Evolutionary conservation across 208 protist species (phyloP).

Genomic region (Vickermania ingenoplastis): DNA sequence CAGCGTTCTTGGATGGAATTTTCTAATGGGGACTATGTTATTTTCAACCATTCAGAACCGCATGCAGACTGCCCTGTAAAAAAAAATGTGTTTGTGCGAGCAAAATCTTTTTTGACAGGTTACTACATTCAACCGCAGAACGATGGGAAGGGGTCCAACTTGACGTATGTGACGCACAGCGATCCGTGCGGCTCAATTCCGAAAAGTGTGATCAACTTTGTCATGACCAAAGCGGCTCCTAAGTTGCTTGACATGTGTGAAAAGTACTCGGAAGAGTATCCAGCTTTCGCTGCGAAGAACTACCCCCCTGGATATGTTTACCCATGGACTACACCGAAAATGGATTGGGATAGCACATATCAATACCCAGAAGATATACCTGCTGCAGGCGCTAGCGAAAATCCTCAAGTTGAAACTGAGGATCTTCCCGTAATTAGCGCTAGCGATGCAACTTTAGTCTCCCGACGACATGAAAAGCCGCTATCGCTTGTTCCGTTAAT

Average conservation of each 20-base stretch:
- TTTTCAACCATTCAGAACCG: slow-evolving; percentile 87
- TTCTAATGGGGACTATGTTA: slow-evolving; percentile 82
- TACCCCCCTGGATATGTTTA: slow-evolving; percentile 42
- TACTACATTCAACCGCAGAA: slow-evolving; percentile 72
- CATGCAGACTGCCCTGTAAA: slow-evolving; percentile 67
- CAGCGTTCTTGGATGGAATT: slow-evolving; percentile 90
- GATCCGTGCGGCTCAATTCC: slow-evolving; percentile 81
- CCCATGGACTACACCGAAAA: slow-evolving; percentile 71
- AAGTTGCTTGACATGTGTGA: slow-evolving; percentile 60
- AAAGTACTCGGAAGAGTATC: slow-evolving; percentile 56
- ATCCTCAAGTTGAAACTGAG: too few species aligned
- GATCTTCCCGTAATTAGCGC: too few species aligned
- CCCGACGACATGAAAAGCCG: slow-evolving; percentile 10
- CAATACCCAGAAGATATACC: slow-evolving; percentile 49
- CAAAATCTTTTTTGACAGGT: slow-evolving; percentile 71
- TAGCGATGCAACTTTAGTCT: too few species aligned
- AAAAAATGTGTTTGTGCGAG: slow-evolving; percentile 70
- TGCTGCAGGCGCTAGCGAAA: too few species aligned
- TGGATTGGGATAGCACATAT: slow-evolving; percentile 65
- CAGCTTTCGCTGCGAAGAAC: slow-evolving; percentile 33
- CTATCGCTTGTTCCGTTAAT: slow-evolving; percentile 40
- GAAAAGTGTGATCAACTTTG: slow-evolving; percentile 69
- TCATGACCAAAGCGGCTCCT: slow-evolving; percentile 47
- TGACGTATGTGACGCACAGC: slow-evolving; percentile 81
- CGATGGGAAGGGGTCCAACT: slow-evolving; percentile 27